phyloP scores from a whole-genome alignment of 495 filamentous ascomycete genomes.

The Neurospora tetraspora region DNA sequence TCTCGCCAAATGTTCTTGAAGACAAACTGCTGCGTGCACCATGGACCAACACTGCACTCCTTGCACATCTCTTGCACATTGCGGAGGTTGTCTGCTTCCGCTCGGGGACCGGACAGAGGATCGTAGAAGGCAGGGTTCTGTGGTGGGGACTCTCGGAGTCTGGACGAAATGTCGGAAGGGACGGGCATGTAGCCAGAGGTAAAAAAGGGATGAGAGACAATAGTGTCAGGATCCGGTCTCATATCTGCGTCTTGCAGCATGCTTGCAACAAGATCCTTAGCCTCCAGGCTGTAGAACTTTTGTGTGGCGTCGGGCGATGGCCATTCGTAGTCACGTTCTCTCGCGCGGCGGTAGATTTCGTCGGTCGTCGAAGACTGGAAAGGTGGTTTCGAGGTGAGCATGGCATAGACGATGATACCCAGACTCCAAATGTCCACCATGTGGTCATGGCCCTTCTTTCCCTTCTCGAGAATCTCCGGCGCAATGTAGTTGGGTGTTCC shows the following conservation, averaged over 20 bases:
- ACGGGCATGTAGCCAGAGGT: conserved; percentile 49
- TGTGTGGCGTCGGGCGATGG: conserved; percentile 43
- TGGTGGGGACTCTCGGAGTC: conserved; percentile 40
- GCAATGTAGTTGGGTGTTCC: conserved; percentile 98
- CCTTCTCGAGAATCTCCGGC: conserved; percentile 81
- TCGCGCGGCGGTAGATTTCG: conserved; percentile 73
- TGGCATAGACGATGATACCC: conserved; percentile 91
- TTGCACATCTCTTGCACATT: conserved; percentile 33
- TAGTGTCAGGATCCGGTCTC: conserved; percentile 67
- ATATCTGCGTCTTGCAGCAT: conserved; percentile 66
- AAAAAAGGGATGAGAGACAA: conserved; percentile 79
- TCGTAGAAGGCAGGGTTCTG: conserved; percentile 33
- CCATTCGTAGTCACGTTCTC: conserved; percentile 66
- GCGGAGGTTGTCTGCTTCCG: conserved; percentile 22
- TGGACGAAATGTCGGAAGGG: conserved; percentile 37
- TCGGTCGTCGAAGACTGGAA: conserved; percentile 76
- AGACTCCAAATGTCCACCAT: conserved; percentile 94
- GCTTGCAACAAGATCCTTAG: conserved; percentile 67
- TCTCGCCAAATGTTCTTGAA: conserved; percentile 57
- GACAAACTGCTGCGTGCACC: conserved; percentile 26
- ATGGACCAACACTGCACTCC: conserved; percentile 41
- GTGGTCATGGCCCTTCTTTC: conserved; percentile 80
- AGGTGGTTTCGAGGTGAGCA: conserved; percentile 81
- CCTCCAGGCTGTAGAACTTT: conserved; percentile 46
- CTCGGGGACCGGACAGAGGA: conserved; percentile 5